Evolutionary conservation across 257 asterid species (phyloP).

Genomic region (Salvia splendens): DNA sequence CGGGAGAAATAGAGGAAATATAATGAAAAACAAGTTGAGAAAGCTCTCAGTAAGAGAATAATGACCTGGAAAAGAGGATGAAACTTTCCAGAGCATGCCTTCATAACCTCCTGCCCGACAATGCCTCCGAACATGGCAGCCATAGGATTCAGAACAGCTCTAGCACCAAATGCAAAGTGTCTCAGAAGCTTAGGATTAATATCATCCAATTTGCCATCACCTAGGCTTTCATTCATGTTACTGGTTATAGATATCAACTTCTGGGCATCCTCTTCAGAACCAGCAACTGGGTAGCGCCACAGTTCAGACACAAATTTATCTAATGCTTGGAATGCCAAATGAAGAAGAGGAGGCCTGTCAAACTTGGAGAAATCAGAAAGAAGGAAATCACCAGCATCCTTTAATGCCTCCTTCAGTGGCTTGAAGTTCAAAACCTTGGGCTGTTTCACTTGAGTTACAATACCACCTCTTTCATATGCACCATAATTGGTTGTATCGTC

Average conservation of each 20-base stretch:
- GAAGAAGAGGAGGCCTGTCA: constrained; percentile 78
- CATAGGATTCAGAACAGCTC: constrained; percentile 90
- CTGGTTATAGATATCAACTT: constrained; percentile 60
- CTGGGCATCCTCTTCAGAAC: constrained; percentile 87
- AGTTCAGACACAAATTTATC: constrained; percentile 61
- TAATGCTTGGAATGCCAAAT: constrained; percentile 79
- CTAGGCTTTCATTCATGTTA: constrained; percentile 54
- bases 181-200: constrained; percentile 65
- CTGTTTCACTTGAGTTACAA: constrained; percentile 81
- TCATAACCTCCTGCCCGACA: constrained; percentile 91
- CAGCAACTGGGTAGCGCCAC: constrained; percentile 75
- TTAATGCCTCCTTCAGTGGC: constrained; percentile 68
- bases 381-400: constrained; percentile 83
- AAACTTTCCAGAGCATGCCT: constrained; percentile 95
- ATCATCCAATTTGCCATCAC: constrained; percentile 62
- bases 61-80: constrained; percentile 86
- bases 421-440: constrained; percentile 81
- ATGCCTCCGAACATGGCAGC: constrained; percentile 98
- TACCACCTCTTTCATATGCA: constrained; percentile 77
- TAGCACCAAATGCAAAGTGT: constrained; percentile 77
- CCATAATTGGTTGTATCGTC: constrained; percentile 78
- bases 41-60: too few species aligned
- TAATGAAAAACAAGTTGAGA: too few species aligned
- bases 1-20: too few species aligned
- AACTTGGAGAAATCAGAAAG: constrained; percentile 80